Evolutionary conservation across 495 filamentous ascomycete species (phyloP).

Genomic region (Hypoxylon lenormandii): DNA sequence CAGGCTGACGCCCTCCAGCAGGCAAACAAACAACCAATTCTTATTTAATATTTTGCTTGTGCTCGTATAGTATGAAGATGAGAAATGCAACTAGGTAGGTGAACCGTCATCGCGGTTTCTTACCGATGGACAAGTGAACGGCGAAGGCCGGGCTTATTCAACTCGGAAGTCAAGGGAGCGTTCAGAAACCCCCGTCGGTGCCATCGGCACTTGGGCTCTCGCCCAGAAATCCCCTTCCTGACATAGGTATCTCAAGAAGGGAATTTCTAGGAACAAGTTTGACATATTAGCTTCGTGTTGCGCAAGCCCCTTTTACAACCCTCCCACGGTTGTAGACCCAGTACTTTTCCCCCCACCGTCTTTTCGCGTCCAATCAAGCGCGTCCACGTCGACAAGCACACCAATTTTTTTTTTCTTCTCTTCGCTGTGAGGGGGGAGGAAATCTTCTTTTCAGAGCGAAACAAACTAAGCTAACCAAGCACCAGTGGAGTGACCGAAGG

Average conservation of each 20-base stretch:
- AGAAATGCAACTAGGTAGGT: too few species aligned
- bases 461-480: slow-evolving; percentile 42
- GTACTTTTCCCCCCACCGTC: slow-evolving; percentile 36
- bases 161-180: slow-evolving; percentile 9
- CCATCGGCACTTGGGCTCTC: slow-evolving; percentile 32
- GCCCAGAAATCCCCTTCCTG: slow-evolving; percentile 29
- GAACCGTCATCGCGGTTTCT: slow-evolving; percentile 11
- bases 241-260: slow-evolving; percentile 32
- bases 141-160: slow-evolving; percentile 21
- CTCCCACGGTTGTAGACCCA: slow-evolving; percentile 44
- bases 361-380: slow-evolving; percentile 47
- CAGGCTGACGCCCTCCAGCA: slow-evolving; percentile 31
- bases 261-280: slow-evolving; percentile 37
- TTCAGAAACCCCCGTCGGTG: slow-evolving; percentile 18
- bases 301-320: slow-evolving; percentile 52
- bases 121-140: neutral
- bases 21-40: slow-evolving; percentile 44
- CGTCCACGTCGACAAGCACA: slow-evolving; percentile 52
- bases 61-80: slow-evolving; percentile 19
- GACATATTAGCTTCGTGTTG: slow-evolving; percentile 44
- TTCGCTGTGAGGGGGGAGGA: slow-evolving; percentile 44
- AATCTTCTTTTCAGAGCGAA: slow-evolving; percentile 29
- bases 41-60: slow-evolving; percentile 8
- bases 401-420: slow-evolving; percentile 27
- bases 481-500: slow-evolving; percentile 45